These are phyloP conservation scores for Novymonas esmeraldas DNA, from an alignment of 208 protist genomes.

Conservation along the genomic window DNA sequence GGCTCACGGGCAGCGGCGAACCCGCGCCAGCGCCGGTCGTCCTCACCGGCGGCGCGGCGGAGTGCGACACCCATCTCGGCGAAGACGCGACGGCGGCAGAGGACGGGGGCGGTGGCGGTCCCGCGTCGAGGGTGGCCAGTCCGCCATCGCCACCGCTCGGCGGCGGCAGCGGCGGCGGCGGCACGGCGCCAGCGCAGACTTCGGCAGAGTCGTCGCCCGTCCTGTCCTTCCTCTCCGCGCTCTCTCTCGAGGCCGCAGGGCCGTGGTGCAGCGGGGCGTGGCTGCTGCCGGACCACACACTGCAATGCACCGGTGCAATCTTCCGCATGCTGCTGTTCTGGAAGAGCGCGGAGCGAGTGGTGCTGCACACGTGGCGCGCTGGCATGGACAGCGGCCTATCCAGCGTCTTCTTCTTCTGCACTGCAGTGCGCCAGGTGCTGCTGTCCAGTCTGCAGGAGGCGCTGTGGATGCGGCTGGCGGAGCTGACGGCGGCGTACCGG, in stretches of 20 bases:
- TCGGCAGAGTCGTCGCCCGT: slow-evolving; percentile 11
- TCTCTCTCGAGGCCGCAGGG: slow-evolving; percentile 14
- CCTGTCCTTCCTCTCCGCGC: slow-evolving; percentile 24
- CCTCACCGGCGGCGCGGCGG: not conserved
- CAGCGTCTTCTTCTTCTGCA: slow-evolving; percentile 81
- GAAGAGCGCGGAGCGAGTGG: slow-evolving; percentile 63
- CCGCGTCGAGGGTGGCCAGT: not conserved
- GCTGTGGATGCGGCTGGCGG: slow-evolving; percentile 61
- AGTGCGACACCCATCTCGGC: not conserved
- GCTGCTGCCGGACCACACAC: slow-evolving; percentile 34
- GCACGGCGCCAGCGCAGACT: not conserved
- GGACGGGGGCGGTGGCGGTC: not conserved
- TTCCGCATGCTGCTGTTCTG: slow-evolving; percentile 75
- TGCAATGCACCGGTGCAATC: slow-evolving; percentile 32
- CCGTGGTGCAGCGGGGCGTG: slow-evolving; percentile 34
- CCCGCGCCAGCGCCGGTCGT: slow-evolving; percentile 1
- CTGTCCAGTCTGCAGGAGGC: slow-evolving; percentile 53
- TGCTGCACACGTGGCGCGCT: slow-evolving; percentile 55
- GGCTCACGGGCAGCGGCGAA: not conserved
- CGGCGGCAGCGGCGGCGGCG: too few species aligned
- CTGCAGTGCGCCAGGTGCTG: slow-evolving; percentile 49
- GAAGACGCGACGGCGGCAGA: not conserved
- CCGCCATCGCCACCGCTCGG: not conserved
- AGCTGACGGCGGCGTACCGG: slow-evolving; percentile 43
- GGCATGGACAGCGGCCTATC: slow-evolving; percentile 55